A percentile compares a stretch with the other conserved stretches of the same genome.
phyloP scores from a whole-genome alignment of 2,329 filamentous ascomycete species.

The Diaporthe sp. region DNA sequence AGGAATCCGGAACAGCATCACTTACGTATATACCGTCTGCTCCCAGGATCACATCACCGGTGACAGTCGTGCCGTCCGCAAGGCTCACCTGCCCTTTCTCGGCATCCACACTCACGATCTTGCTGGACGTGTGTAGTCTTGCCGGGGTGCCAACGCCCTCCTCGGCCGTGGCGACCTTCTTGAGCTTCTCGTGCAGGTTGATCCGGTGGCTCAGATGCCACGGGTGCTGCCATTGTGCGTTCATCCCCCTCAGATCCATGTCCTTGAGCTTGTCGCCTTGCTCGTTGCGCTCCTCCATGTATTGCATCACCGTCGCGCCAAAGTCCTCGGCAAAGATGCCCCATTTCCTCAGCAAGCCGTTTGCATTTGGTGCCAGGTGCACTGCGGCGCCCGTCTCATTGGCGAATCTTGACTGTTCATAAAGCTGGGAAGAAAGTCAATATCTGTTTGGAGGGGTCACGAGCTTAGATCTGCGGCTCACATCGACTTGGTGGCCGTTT shows the following conservation, averaged over 20 bases:
- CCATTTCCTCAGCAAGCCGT: constrained; percentile 64
- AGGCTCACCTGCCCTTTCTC: constrained; percentile 57
- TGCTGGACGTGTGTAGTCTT: constrained; percentile 55
- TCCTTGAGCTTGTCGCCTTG: constrained; percentile 45
- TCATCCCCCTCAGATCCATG: constrained; percentile 53
- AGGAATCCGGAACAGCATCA: neutral
- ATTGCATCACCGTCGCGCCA: constrained; percentile 51
- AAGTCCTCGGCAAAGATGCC: constrained; percentile 56
- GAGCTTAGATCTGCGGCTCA: constrained; percentile 39
- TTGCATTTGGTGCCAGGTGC: constrained; percentile 73
- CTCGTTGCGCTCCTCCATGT: constrained; percentile 44
- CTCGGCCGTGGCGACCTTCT: constrained; percentile 56
- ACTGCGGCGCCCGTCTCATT: constrained; percentile 72
- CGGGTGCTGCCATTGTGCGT: constrained; percentile 64
- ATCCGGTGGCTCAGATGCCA: constrained; percentile 69
- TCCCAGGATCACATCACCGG: constrained; percentile 65
- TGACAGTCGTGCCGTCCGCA: constrained; percentile 56
- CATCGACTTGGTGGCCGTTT: constrained; percentile 63
- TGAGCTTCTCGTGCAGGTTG: constrained; percentile 66
- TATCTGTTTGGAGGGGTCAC: neutral
- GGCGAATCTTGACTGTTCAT: constrained; percentile 69
- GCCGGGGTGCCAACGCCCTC: constrained; percentile 53
- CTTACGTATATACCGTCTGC: constrained; percentile 65
- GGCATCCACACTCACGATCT: constrained; percentile 59
- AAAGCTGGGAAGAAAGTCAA: constrained; percentile 54